phyloP scores from a whole-genome alignment of 306 rosid genomes.

The Corylus avellana region DNA sequence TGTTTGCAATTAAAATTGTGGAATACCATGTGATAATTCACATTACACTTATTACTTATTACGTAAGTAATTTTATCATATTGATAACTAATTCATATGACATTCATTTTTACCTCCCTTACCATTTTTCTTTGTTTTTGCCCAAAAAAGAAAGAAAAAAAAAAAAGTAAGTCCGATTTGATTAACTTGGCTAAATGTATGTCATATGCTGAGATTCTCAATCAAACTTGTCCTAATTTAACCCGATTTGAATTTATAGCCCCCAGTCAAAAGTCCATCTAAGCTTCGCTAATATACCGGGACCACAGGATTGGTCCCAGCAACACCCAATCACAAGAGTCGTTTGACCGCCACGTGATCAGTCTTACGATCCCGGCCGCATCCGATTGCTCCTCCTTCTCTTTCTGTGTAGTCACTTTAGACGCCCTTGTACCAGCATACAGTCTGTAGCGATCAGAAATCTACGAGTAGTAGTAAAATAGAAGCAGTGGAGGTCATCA shows the following conservation, averaged over 20 bases:
- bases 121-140: too few relatives aligned
- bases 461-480: conserved; percentile 29
- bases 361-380: background rate
- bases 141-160: too few relatives aligned
- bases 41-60: too few relatives aligned
- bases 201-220: too few relatives aligned
- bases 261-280: conserved; percentile 14
- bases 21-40: too few relatives aligned
- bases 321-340: background rate
- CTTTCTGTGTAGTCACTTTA: conserved; percentile 25
- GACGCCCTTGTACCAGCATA: conserved; percentile 13
- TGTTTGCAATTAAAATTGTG: too few relatives aligned
- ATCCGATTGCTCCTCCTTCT: background rate
- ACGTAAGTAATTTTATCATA: too few relatives aligned
- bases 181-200: too few relatives aligned
- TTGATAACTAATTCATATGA: too few relatives aligned
- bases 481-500: conserved; percentile 18
- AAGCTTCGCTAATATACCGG: conserved; percentile 5
- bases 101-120: too few relatives aligned
- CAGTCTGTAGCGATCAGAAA: conserved; percentile 37
- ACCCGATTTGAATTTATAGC: background rate
- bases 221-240: background rate
- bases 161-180: too few relatives aligned
- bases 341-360: conserved; percentile 22
- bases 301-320: conserved; percentile 7